Percentiles rank a stretch among this genome's conserved stretches.
phyloP scores from a whole-genome alignment of 768 basidiomycete species.

The Tremella mesenterica region DNA sequence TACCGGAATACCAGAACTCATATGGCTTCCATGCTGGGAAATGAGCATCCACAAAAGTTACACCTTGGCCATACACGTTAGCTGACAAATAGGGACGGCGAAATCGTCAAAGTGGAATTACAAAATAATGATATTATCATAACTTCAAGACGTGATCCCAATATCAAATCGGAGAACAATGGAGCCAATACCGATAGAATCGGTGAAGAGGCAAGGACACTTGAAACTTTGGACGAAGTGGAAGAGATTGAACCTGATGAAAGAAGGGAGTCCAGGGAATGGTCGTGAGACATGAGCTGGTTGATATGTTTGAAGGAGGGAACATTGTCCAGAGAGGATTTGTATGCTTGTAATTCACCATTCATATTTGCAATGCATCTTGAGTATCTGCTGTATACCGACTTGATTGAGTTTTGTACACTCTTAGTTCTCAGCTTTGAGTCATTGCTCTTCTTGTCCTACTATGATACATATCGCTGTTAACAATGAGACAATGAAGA shows the following conservation, averaged over 20 bases:
- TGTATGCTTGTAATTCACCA: not conserved
- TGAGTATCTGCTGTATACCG: no score
- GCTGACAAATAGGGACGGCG: constrained; percentile 64
- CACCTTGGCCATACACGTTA: not conserved
- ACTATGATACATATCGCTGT: no score
- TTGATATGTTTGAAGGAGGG: no score
- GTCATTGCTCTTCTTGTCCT: no score
- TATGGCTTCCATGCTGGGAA: no score
- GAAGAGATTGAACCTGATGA: constrained; percentile 9
- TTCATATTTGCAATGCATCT: no score
- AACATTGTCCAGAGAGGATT: not conserved
- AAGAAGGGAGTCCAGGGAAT: not conserved
- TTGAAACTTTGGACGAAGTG: constrained; percentile 25
- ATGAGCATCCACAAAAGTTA: no score
- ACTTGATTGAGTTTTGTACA: no score
- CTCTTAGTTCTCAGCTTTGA: no score
- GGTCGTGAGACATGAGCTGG: not conserved
- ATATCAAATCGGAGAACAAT: not conserved
- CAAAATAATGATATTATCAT: constrained; percentile 47
- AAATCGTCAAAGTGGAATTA: constrained; percentile 56
- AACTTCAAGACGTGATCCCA: constrained; percentile 14
- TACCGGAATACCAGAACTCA: not conserved
- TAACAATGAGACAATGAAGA: no score
- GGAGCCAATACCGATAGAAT: not conserved
- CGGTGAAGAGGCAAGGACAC: constrained; percentile 11